Base-by-base conservation (phyloP, 2,329 filamentous ascomycete species). In the Talaromyces piceae region DNA sequence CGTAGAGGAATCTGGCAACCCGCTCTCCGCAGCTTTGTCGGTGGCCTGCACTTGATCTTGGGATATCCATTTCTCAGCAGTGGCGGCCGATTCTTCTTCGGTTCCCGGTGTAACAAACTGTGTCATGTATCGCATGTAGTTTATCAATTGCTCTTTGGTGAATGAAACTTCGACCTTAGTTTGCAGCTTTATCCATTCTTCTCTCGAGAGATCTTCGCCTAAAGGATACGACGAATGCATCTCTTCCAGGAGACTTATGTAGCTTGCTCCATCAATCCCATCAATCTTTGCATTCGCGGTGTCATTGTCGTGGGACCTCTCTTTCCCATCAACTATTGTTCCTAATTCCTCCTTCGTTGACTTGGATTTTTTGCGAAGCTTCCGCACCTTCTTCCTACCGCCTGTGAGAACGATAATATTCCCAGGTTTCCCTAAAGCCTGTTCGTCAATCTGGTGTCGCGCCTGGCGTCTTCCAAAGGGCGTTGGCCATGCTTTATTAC, bases 341-440 rank as follows among this genome's bases (percentile, higher is more conserved):
- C 12, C 8, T 37, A 18, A 4, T 9, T 37, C 33, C 7, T 31
- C 30, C 11, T 37, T 37, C 2, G 33, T 20, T 37, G 33, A 13
- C 16, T 37, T 37, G n/a, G 33, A 8, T 53, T 44, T 9, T 33
- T 49, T 20, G 18, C 23, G 39, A 41, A 41, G 22, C 44, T 49
- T 53, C 22, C 47, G 49, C 31, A 49, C 23, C 41, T 48, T 18
- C 47, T 39, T 51, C 25, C 55, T 55, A 25, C 59, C 58, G 26
- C 60, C 62, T 46, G 59, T 57, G 7, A 71, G 58, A 22, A 72
- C 59, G 23, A 72, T 55, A 5, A 72, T 63, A 46, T 71, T 61
- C 3, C 63, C 67, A 1, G 67, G 68, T 45, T 66, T 60, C 25
- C 70, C 70, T 7, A 72, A 55, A 1, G 65, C 53, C 31, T 64